phyloP scores from a whole-genome alignment of 257 asterid genomes.

The Solanum chilense region DNA sequence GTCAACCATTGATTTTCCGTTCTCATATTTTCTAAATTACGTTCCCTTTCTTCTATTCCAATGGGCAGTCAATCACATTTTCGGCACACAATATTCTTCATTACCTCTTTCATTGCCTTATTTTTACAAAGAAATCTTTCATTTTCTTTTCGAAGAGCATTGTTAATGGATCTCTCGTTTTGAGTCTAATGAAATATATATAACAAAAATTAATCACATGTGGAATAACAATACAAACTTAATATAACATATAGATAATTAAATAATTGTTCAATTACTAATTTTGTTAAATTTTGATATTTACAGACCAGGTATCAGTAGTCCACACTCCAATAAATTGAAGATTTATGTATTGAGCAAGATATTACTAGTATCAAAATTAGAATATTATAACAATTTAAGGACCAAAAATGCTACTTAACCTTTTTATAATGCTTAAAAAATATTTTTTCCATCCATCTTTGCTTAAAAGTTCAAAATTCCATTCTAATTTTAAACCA shows the following conservation, averaged over 20 bases:
- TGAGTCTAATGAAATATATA: slow-evolving; percentile 25
- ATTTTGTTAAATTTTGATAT: too few species aligned
- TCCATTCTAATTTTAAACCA: background rate
- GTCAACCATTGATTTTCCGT: slow-evolving; percentile 39
- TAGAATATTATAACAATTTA: too few species aligned
- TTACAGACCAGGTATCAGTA: background rate
- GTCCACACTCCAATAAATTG: background rate
- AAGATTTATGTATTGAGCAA: background rate
- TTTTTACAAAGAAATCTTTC: slow-evolving; percentile 40
- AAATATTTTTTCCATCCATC: background rate
- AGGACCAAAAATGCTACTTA: background rate
- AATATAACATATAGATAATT: too few species aligned
- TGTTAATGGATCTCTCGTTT: slow-evolving; percentile 37
- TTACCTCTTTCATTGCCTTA: slow-evolving; percentile 38
- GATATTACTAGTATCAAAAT: background rate
- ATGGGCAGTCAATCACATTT: slow-evolving; percentile 23
- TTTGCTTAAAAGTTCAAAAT: background rate
- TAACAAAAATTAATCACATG: background rate
- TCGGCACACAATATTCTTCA: slow-evolving; percentile 26
- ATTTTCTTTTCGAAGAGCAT: slow-evolving; percentile 35
- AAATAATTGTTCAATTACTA: background rate
- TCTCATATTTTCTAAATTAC: slow-evolving; percentile 17
- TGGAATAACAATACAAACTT: background rate
- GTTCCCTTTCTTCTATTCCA: slow-evolving; percentile 28
- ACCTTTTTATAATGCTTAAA: background rate